Evolutionary conservation across 768 basidiomycete species (phyloP).

Genomic region (Suillus spraguei): DNA sequence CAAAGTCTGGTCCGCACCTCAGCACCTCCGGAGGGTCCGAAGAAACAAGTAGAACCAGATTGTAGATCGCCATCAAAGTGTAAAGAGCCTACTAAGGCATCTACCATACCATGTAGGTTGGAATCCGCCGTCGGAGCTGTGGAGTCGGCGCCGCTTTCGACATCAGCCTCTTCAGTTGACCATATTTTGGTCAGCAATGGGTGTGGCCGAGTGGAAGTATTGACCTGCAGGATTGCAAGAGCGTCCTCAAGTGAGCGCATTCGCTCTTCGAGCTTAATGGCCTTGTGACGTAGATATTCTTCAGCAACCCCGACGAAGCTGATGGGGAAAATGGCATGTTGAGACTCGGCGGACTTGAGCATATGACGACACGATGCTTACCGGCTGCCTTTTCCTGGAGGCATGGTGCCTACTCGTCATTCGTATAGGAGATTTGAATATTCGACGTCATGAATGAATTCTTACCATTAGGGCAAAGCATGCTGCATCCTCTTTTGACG

Average conservation of each 20-base stretch:
- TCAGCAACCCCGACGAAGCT: constrained; percentile 57
- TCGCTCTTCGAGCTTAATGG: constrained; percentile 47
- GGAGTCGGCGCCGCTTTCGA: constrained; percentile 22
- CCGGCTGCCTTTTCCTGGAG: constrained; percentile 58
- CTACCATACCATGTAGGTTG: constrained; percentile 28
- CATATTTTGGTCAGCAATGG: constrained; percentile 39
- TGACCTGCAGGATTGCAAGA: constrained; percentile 46
- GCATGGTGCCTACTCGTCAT: constrained; percentile 46
- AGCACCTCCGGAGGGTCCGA: constrained; percentile 49
- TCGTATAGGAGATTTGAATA: background rate
- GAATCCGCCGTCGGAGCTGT: constrained; percentile 13
- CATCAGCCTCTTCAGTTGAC: constrained; percentile 31
- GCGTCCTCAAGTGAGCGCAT: constrained; percentile 60
- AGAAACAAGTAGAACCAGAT: constrained; percentile 34
- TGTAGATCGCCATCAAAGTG: constrained; percentile 40
- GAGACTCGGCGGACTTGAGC: background rate
- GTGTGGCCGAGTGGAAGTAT: constrained; percentile 42
- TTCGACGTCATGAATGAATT: constrained; percentile 7
- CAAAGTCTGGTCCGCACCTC: constrained; percentile 40
- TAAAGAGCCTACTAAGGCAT: constrained; percentile 47
- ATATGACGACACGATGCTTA: constrained; percentile 24
- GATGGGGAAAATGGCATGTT: constrained; percentile 1
- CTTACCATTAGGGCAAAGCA: constrained; percentile 54
- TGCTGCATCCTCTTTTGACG: constrained; percentile 49
- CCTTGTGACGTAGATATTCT: constrained; percentile 52